Evolutionary conservation across 2,329 filamentous ascomycete genomes (phyloP).

Genomic region (Cadophora sp.): DNA sequence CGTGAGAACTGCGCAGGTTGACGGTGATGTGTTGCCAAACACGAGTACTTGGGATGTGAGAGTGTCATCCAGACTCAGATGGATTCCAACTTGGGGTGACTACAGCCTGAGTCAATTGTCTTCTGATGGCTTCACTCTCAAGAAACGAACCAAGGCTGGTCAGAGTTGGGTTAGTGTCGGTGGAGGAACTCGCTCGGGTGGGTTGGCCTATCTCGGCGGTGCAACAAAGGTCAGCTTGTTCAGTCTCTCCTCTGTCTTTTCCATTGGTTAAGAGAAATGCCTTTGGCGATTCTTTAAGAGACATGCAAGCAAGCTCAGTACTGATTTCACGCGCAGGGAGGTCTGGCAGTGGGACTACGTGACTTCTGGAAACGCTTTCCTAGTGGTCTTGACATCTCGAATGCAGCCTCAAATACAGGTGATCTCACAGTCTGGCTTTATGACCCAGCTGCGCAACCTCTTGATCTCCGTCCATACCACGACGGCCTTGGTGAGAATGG

Average conservation of each 20-base stretch:
- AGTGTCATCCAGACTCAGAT: constrained; percentile 55
- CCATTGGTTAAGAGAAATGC: too few relatives aligned
- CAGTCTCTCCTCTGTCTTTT: neutral
- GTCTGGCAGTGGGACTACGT: constrained; percentile 62
- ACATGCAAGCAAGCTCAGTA: neutral
- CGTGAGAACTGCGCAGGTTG: constrained; percentile 57
- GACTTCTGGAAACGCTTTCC: constrained; percentile 71
- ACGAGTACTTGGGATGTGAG: constrained; percentile 54
- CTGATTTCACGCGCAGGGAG: constrained; percentile 51
- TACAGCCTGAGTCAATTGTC: constrained; percentile 64
- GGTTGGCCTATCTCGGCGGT: constrained; percentile 64
- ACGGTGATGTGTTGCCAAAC: constrained; percentile 53
- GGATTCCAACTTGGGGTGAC: constrained; percentile 65
- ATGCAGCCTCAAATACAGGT: constrained; percentile 56
- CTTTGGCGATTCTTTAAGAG: too few relatives aligned
- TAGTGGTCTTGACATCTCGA: constrained; percentile 60
- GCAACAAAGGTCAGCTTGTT: constrained; percentile 41
- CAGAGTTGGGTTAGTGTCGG: constrained; percentile 65
- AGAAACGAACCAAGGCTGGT: constrained; percentile 64
- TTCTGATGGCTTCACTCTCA: constrained; percentile 64
- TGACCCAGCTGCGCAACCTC: constrained; percentile 59
- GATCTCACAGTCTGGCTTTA: constrained; percentile 67
- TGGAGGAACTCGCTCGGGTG: constrained; percentile 60
- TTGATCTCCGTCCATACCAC: constrained; percentile 64
- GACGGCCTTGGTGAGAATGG: constrained; percentile 62